A percentile compares a stretch with the other conserved stretches of the same genome.
Evolutionary conservation across 495 filamentous ascomycete species (phyloP).

Genomic region (Xylaria bambusicola): DNA sequence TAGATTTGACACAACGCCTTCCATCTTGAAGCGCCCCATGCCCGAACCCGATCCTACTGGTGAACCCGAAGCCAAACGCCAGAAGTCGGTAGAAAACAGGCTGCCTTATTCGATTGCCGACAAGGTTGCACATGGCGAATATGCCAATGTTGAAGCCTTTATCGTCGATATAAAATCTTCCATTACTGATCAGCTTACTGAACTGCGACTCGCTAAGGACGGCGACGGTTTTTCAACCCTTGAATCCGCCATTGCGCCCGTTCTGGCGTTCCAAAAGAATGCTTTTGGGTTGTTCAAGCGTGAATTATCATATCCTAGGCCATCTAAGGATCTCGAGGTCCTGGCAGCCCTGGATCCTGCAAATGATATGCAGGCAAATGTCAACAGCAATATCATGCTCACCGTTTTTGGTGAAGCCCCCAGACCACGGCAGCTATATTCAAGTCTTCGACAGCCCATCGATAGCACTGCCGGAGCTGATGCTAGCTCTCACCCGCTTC

Average conservation of each 20-base stretch:
- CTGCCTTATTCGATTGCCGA: constrained; percentile 44
- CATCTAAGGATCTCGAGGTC: constrained; percentile 13
- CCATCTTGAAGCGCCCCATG: constrained; percentile 50
- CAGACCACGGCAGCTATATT: constrained; percentile 76
- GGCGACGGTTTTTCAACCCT: constrained; percentile 26
- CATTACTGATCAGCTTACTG: constrained; percentile 40
- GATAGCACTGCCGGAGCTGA: constrained; percentile 36
- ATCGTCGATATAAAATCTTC: constrained; percentile 45
- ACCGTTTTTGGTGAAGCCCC: constrained; percentile 72
- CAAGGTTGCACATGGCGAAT: constrained; percentile 44
- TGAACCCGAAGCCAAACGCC: constrained; percentile 49
- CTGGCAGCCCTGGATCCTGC: constrained; percentile 24
- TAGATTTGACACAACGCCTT: constrained; percentile 45
- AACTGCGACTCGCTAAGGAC: constrained; percentile 33
- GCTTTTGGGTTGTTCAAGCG: constrained; percentile 43
- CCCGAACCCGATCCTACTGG: constrained; percentile 34
- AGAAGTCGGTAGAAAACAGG: constrained; percentile 42
- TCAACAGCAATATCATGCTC: constrained; percentile 59
- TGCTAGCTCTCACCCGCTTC: constrained; percentile 47
- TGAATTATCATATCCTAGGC: constrained; percentile 42
- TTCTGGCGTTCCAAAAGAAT: constrained; percentile 44
- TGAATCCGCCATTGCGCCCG: constrained; percentile 37
- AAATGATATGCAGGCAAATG: constrained; percentile 28
- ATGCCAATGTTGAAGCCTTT: constrained; percentile 48
- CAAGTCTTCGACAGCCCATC: constrained; percentile 68